These are phyloP conservation scores for Metschnikowia lunata DNA, from an alignment of 805 yeast genomes.

Conservation along the genomic window DNA sequence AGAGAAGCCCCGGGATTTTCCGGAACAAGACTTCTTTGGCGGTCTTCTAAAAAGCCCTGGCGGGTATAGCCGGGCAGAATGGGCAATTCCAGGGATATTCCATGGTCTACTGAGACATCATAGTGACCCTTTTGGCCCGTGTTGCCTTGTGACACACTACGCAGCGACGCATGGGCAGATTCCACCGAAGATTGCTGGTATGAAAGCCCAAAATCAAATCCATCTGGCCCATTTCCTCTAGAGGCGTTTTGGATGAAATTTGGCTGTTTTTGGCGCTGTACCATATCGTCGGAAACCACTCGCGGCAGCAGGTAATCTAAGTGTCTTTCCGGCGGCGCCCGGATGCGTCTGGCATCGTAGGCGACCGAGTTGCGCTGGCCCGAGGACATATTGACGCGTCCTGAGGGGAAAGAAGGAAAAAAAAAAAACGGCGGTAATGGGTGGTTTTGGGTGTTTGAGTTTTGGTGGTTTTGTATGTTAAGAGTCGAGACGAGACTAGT, in stretches of 20 bases:
- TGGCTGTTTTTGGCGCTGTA: conserved; percentile 3
- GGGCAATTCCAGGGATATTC: not conserved
- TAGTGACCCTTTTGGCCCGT: not conserved
- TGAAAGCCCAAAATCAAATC: conserved; percentile 1
- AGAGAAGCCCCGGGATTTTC: not conserved
- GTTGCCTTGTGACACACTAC: not conserved
- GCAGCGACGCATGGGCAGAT: not conserved
- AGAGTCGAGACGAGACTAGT: too few species aligned
- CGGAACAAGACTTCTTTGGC: not conserved
- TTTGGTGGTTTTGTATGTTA: too few species aligned
- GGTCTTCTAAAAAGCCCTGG: not conserved
- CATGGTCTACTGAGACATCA: not conserved
- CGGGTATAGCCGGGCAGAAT: not conserved
- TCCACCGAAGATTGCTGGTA: not conserved
- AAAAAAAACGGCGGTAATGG: too few species aligned
- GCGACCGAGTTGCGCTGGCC: conserved; percentile 17
- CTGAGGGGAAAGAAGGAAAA: too few species aligned
- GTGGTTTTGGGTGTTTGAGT: too few species aligned
- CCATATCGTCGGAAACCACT: conserved; percentile 7
- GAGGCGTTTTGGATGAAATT: not conserved
- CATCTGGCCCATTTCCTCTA: conserved; percentile 1
- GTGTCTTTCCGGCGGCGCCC: conserved; percentile 7
- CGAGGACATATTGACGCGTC: not conserved
- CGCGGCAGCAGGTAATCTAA: conserved; percentile 1
- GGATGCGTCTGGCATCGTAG: conserved; percentile 21